Conservation (phyloP, 164 flowering plant species). For the Tetrastigma voinierianum region DNA sequence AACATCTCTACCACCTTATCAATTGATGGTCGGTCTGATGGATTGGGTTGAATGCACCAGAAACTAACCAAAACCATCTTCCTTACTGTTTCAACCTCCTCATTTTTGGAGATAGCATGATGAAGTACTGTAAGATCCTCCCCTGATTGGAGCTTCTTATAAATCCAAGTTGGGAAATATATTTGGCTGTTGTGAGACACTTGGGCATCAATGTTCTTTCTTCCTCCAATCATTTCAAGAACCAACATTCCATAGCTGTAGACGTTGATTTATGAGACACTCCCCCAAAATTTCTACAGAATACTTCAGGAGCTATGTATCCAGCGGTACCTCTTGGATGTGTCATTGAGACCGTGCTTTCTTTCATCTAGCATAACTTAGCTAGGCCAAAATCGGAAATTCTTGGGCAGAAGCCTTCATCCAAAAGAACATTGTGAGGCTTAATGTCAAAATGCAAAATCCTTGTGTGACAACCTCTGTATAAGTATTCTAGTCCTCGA, state of each 20-base stretch:
- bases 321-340: conserved; percentile 29
- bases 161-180: conserved; percentile 22
- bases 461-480: conserved; percentile 19
- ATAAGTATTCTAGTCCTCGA: conserved; percentile 29
- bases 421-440: conserved; percentile 32
- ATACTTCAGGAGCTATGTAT: conserved; percentile 35
- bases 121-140: not conserved
- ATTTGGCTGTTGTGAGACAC: conserved; percentile 9
- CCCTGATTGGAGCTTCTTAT: conserved; percentile 14
- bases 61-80: conserved; percentile 27
- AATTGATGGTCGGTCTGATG: conserved; percentile 25
- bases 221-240: conserved; percentile 28
- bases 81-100: conserved; percentile 12
- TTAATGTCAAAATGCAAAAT: conserved; percentile 33
- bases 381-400: conserved; percentile 38
- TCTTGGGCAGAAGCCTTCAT: conserved; percentile 25
- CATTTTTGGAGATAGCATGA: not conserved
- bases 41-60: conserved; percentile 31
- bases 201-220: conserved; percentile 4
- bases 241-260: conserved; percentile 35
- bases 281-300: conserved; percentile 14
- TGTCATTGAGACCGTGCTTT: conserved; percentile 21
- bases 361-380: conserved; percentile 17
- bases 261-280: conserved; percentile 29
- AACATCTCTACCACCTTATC: conserved; percentile 27